Base-by-base conservation (phyloP, 2,329 filamentous ascomycete species). In the Karstenula rhodostoma region DNA sequence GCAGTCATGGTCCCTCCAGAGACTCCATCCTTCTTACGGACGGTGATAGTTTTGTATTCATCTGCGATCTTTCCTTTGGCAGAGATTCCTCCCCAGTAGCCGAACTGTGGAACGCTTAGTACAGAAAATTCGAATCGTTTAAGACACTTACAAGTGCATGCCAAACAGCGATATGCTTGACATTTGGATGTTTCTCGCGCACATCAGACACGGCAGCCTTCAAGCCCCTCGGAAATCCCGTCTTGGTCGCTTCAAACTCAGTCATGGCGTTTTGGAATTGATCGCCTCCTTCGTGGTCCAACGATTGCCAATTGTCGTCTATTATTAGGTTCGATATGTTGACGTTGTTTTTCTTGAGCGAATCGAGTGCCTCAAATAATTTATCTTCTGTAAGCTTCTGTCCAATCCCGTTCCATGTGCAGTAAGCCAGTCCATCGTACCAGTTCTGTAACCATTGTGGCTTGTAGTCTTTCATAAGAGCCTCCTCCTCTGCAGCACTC, bases 361-460 rank as follows among this genome's bases (percentile, higher is more conserved):
- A 84, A 59, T 93, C 87, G 0, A 98, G 81, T 1, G 94, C 93
- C 43, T 87, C 78, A 13, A 93, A 82, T 15, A 99, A 86, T 69
- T 93, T 96, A 22, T 92, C 83, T 61, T 94, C 91, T 0, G 89
- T 95, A 35, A 99, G 82, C 47, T 89, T 82, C 69, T 96, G 92
- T 0, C 95, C 95, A 0, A 99, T 83, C 0, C 89, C 91, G 73
- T 98, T 99, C 95, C 95, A 99, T 0, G 95, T 99, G 75, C 95
- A 99, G 74, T 95, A 99, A 0, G 93, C 92, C 40, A 99, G 81
- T 0, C 93, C 93, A 75, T 98, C 95, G 73, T 94, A 94, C 93
- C 94, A 97, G 60, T 91, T 88, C 64, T 95, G 88, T 51, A 92
- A 80, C 93, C 93, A 97, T 73, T 88, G 78, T 6, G 83, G 79